These are phyloP conservation scores for Colletotrichum sp. DNA, from an alignment of 2,329 filamentous ascomycete species.

Conservation along the genomic window DNA sequence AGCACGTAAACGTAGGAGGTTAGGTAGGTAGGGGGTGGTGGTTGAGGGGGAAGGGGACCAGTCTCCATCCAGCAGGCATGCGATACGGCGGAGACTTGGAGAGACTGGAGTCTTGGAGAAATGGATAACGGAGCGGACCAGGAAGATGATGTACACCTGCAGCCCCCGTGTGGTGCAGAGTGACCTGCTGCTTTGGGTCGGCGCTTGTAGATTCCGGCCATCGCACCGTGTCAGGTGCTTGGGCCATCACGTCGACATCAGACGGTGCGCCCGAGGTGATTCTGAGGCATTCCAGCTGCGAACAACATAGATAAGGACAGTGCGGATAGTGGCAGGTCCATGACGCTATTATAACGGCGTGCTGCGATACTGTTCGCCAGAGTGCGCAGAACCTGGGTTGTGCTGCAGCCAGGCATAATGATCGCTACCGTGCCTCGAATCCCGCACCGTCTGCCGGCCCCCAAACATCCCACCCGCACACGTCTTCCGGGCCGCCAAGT, in stretches of 20 bases:
- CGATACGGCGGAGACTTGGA: neutral
- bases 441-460: neutral
- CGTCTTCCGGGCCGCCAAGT: slow-evolving; percentile 2
- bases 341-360: slow-evolving; percentile 13
- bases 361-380: neutral
- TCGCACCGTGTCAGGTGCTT: slow-evolving; percentile 16
- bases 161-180: neutral
- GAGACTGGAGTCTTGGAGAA: neutral
- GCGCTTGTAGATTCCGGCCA: slow-evolving; percentile 4
- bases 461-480: slow-evolving; percentile 10
- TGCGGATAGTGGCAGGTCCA: neutral
- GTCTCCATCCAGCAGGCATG: slow-evolving; percentile 1
- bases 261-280: neutral
- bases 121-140: neutral
- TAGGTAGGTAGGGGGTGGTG: neutral
- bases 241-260: neutral
- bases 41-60: neutral
- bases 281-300: neutral
- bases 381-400: neutral
- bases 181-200: neutral
- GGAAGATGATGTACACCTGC: slow-evolving; percentile 6
- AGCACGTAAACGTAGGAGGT: neutral
- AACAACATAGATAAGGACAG: slow-evolving; percentile 11
- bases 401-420: neutral
- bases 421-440: neutral